A percentile compares a stretch with the other conserved stretches of the same genome.
These are phyloP conservation scores for Daldinia grandis DNA, from an alignment of 495 filamentous ascomycete species.

Conservation along the genomic window DNA sequence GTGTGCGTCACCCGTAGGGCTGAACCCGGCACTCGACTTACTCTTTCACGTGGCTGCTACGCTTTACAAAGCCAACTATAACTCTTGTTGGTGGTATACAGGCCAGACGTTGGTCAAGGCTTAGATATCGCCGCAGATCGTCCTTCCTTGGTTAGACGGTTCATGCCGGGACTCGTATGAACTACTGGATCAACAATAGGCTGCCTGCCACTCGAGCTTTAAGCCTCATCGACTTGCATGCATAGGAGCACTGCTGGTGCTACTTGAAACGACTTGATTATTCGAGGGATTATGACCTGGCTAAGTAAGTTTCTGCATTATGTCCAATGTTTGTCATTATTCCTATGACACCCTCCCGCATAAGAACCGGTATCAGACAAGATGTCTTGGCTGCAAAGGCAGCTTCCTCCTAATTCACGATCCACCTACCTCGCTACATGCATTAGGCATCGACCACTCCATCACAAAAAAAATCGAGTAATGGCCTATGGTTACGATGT, in stretches of 20 bases:
- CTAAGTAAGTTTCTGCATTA: slow-evolving; percentile 30
- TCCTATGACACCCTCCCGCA: slow-evolving; percentile 7
- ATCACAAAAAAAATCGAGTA: slow-evolving; percentile 9
- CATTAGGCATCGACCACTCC: background rate
- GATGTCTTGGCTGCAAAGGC: slow-evolving; percentile 9
- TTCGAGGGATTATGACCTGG: slow-evolving; percentile 36
- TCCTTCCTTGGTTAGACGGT: slow-evolving; percentile 3
- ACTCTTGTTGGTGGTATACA: background rate
- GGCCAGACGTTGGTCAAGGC: slow-evolving; percentile 19
- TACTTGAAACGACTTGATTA: slow-evolving; percentile 6
- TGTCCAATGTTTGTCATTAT: slow-evolving; percentile 4
- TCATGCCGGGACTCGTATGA: slow-evolving; percentile 1
- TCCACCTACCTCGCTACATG: background rate
- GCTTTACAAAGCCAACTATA: slow-evolving; percentile 9
- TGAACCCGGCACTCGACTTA: slow-evolving; percentile 22
- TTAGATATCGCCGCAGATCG: slow-evolving; percentile 12
- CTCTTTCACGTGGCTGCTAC: slow-evolving; percentile 31
- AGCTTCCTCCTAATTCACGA: background rate
- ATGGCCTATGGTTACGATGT: background rate
- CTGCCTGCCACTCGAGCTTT: slow-evolving; percentile 11
- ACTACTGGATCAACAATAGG: slow-evolving; percentile 3
- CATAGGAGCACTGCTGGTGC: slow-evolving; percentile 16
- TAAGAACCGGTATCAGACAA: slow-evolving; percentile 7
- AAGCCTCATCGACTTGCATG: slow-evolving; percentile 24
- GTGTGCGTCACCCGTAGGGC: slow-evolving; percentile 34